Evolutionary conservation across 192 early-diverging fungal species (phyloP), one percentile per base, ranked within the genome.

Genomic region (Gorgonomyces haynaldii): DNA sequence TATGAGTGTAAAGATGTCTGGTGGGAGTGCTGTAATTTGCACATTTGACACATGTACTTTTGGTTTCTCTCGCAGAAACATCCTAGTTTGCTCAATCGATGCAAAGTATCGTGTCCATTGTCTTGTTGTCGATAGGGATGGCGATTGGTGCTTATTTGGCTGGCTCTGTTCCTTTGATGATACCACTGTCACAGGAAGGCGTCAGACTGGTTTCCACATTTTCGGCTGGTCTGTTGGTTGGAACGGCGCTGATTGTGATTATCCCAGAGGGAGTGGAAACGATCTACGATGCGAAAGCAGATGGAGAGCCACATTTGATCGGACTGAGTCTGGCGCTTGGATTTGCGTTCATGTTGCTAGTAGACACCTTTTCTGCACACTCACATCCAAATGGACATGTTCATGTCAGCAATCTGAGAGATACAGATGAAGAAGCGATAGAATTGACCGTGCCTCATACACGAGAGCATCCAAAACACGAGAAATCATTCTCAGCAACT

Each of bases 251-350:
- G 21, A 75, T 85, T n/a, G 88, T 96, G 4, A 93, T 96, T 47
- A 65, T 96, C 44, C 93, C 93, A 3, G 93, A 96, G 61, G 93
- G 93, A 21, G 80, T 96, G 26, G 90, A 93, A 56, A 90, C 90
- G 0, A 72, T 96, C 23, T 76, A 73, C 45, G 37, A 62, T 22
- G 26, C 42, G 16, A 21, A 19, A 28, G 25, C 25, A 28, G 25
- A 43, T 6, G 42, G 26, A 26, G 42, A 43, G 2, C 15, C 4
- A n/a, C 25, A 43, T n/a, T 17, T 2, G 32, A 80, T 96, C 53
- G 89, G 91, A 4, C 60, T 85, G 37, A 69, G 86, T 13, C 65
- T 96, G 37, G 58, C 85, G 4, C 57, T 84, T 25, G 91, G 91
- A 16, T 96, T 92, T 53, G 70, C 73, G 19, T 64, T 86, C 55